Conservation (phyloP, 176 grass and related monocot genomes). For the Chloris gayana region DNA sequence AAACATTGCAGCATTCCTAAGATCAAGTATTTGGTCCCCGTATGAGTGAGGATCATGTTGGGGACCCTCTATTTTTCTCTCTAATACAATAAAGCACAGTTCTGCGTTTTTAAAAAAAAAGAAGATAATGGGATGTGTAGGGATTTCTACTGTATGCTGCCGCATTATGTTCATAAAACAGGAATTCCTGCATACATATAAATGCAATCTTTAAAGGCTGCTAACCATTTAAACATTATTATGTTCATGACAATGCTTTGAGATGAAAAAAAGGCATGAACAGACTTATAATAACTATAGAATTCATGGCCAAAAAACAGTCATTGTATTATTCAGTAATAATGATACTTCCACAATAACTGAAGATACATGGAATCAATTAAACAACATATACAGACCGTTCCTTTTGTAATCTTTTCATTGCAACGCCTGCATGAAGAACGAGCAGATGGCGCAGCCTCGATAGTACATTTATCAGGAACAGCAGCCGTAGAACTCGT, state of each 20-base stretch:
- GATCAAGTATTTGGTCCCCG: no score
- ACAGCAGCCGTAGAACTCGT: slow-evolving; percentile 44
- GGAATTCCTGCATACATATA: background rate
- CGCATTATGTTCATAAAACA: slow-evolving; percentile 4
- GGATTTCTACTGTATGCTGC: background rate
- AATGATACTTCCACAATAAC: slow-evolving; percentile 23
- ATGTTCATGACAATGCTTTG: background rate
- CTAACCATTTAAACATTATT: background rate
- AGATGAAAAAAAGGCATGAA: slow-evolving; percentile 4
- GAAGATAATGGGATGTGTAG: background rate
- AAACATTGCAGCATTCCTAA: background rate
- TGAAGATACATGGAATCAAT: slow-evolving; percentile 22
- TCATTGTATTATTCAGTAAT: background rate
- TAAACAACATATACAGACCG: slow-evolving; percentile 59
- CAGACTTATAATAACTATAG: slow-evolving; percentile 6
- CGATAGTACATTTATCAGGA: slow-evolving; percentile 72
- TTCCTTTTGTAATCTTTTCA: slow-evolving; percentile 90
- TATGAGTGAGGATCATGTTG: no score
- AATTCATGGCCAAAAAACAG: background rate
- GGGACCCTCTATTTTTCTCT: no score
- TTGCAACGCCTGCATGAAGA: slow-evolving; percentile 74
- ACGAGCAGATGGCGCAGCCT: slow-evolving; percentile 81
- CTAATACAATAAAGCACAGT: no score
- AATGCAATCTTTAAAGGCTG: background rate
- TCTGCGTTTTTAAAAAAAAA: no score